Conservation (phyloP, 2,329 filamentous ascomycete genomes). For the Epichloe festucae region DNA sequence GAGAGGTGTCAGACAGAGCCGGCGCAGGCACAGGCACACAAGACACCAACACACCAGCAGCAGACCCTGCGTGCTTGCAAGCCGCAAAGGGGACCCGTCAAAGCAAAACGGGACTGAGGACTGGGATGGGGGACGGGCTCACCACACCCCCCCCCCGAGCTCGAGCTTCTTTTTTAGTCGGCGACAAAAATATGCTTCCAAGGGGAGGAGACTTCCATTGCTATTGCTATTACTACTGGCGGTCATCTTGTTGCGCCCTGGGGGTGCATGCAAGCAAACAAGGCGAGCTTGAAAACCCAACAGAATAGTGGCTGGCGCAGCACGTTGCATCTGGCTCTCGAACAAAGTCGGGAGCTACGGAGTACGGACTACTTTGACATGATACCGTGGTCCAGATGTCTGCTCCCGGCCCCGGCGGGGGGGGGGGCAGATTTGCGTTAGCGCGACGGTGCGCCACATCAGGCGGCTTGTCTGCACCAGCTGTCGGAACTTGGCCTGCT, state of each 20-base stretch:
- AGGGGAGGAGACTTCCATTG: no score
- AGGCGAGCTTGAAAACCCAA: not conserved
- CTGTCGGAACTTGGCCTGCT: not conserved
- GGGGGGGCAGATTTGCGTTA: not conserved
- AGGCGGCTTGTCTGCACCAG: conserved; percentile 2
- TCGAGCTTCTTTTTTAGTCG: not conserved
- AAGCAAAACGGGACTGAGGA: not conserved
- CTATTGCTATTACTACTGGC: no score
- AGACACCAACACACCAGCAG: not conserved
- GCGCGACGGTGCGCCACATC: conserved; percentile 11
- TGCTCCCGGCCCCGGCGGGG: conserved; percentile 1
- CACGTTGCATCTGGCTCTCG: not conserved
- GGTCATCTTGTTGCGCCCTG: not conserved
- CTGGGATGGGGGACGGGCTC: not conserved
- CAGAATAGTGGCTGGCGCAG: not conserved
- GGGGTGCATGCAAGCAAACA: not conserved
- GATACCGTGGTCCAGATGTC: not conserved
- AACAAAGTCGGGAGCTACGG: not conserved
- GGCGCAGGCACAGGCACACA: not conserved
- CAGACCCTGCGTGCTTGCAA: not conserved
- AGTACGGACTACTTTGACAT: not conserved
- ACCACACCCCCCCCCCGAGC: conserved; percentile 1
- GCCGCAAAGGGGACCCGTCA: not conserved
- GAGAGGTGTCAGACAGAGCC: not conserved
- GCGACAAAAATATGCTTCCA: no score